Evolutionary conservation across 2,329 filamentous ascomycete genomes (phyloP), one percentile per base, ranked within the genome.

Genomic region (Sarocladium brachiariae): DNA sequence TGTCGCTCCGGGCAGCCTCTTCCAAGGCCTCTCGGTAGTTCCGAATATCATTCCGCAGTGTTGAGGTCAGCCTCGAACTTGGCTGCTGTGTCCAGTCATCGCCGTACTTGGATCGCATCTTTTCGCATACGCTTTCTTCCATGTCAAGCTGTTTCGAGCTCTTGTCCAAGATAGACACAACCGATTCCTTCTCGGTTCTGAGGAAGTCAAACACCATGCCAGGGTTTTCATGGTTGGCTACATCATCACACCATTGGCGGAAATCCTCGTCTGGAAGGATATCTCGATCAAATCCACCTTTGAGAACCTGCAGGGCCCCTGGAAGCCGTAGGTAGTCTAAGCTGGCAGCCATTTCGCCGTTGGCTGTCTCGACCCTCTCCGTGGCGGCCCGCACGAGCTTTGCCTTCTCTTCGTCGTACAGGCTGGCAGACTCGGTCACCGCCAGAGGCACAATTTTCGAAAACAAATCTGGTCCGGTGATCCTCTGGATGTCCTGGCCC

Each of bases 371-470:
- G 1, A 95, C 91, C 58, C 89, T 84, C 67, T 99, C 93, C 0
- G 89, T 90, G 69, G 99, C 95, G 2, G 92, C 92, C 52, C 93
- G 82, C 35, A 96, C 84, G 52, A 99, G 71, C 66, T 99, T 97
- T 11, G 93, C 93, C 70, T 99, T 99, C 66, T 99, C 93, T 68
- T 99, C 93, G 56, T 97, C 93, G 65, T 99, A 99, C 59, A 97
- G 71, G 71, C 93, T 97, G 11, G 93, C 93, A 21, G 89, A 95
- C 67, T 99, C 92, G 0, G 93, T 99, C 1, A 99, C 92, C 2
- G 90, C 87, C 72, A 97, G 86, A 0, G 93, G 93, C 2, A 97
- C 89, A 53, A 99, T 96, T 66, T 95, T 95, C 58, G 93, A 84
- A 68, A 99, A 99, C 49, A 99, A 86, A 63, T 99, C 93, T 0